A percentile compares a stretch with the other conserved stretches of the same genome.
Evolutionary conservation across 2,329 filamentous ascomycete species (phyloP).

Genomic region (Aspergillus chevalieri): DNA sequence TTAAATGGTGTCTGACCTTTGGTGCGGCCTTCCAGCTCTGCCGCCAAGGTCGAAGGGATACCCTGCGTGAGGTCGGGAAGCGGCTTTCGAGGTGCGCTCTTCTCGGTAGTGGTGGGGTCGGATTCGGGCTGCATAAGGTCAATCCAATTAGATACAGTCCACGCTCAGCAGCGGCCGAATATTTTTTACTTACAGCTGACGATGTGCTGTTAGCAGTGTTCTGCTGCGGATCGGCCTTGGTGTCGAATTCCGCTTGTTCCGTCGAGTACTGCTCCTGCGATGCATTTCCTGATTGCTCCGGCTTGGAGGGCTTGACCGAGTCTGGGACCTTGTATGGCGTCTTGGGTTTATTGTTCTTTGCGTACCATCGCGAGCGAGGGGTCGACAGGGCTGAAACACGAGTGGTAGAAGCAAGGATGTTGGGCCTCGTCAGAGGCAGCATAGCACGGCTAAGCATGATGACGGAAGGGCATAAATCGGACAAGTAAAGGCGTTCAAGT

Average conservation of each 20-base stretch:
- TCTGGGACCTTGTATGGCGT: slow-evolving; percentile 30
- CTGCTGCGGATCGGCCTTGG: slow-evolving; percentile 25
- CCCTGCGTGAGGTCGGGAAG: slow-evolving; percentile 90
- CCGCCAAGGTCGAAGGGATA: slow-evolving; percentile 83
- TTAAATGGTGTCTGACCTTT: slow-evolving; percentile 40
- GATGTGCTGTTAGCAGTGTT: slow-evolving; percentile 24
- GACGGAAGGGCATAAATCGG: slow-evolving; percentile 10
- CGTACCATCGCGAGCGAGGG: slow-evolving; percentile 34
- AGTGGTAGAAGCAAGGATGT: slow-evolving; percentile 30
- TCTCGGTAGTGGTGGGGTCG: slow-evolving; percentile 26
- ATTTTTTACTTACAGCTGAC: slow-evolving; percentile 20
- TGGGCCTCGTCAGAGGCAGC: slow-evolving; percentile 40
- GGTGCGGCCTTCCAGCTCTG: slow-evolving; percentile 55
- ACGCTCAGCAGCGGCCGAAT: not conserved
- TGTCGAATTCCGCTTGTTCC: slow-evolving; percentile 35
- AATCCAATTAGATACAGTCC: slow-evolving; percentile 7
- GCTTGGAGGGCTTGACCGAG: slow-evolving; percentile 22
- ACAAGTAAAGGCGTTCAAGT: slow-evolving; percentile 5
- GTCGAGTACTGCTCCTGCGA: slow-evolving; percentile 24
- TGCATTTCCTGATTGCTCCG: slow-evolving; percentile 19
- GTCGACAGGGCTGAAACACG: slow-evolving; percentile 28
- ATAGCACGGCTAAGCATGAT: slow-evolving; percentile 42
- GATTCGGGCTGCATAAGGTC: slow-evolving; percentile 27
- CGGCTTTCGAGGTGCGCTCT: slow-evolving; percentile 51
- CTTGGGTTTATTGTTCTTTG: slow-evolving; percentile 30